A percentile compares a stretch with the other conserved stretches of the same genome.
phyloP scores from a whole-genome alignment of 306 rosid genomes.

The Ziziphus jujuba region DNA sequence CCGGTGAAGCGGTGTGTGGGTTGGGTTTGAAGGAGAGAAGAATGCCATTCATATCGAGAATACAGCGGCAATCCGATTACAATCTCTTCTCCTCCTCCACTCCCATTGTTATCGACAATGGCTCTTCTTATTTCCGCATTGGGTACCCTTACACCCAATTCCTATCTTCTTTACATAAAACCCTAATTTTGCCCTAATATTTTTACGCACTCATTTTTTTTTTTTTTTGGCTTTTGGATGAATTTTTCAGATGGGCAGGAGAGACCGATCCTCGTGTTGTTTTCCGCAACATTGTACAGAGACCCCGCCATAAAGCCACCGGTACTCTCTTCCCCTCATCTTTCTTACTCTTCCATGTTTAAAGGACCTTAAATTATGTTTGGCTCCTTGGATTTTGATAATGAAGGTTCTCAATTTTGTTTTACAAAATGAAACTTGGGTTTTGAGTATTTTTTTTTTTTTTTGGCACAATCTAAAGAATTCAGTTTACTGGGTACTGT shows the following conservation, averaged over 20 bases:
- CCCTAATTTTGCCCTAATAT: slow-evolving; percentile 41
- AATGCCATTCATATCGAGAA: slow-evolving; percentile 68
- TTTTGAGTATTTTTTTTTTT: no score
- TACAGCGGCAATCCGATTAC: slow-evolving; percentile 68
- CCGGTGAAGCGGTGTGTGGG: no score
- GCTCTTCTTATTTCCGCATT: slow-evolving; percentile 81
- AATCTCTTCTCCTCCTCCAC: slow-evolving; percentile 46
- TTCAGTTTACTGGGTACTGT: no score
- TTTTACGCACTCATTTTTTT: background rate
- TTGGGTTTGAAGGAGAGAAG: background rate
- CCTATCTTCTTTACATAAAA: background rate
- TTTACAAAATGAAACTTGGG: no score
- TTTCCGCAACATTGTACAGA: slow-evolving; percentile 98
- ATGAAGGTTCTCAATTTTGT: background rate
- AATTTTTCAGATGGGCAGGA: slow-evolving; percentile 78
- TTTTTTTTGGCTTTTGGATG: background rate
- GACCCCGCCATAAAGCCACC: slow-evolving; percentile 94
- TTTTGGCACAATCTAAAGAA: no score
- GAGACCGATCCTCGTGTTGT: slow-evolving; percentile 90
- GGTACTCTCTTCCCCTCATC: slow-evolving; percentile 32
- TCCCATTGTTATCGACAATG: slow-evolving; percentile 86
- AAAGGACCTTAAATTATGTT: background rate
- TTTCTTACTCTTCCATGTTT: background rate
- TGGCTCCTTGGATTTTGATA: background rate
- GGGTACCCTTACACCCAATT: slow-evolving; percentile 40